Base-by-base conservation (phyloP, 345 rosid genomes). In the Dimocarpus longan region DNA sequence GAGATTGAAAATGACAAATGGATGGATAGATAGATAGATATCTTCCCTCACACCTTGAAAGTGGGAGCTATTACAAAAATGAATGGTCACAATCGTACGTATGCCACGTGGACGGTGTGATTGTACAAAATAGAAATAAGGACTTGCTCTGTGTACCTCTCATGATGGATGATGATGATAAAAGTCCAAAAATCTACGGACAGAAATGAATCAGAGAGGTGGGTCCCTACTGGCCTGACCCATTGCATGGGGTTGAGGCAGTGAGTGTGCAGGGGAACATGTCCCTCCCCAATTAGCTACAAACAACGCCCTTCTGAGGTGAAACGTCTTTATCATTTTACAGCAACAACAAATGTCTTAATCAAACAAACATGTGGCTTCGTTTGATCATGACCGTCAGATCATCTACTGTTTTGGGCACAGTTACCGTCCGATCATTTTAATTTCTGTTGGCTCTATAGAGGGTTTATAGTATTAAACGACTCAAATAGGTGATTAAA, bases 71-170 rank as follows among this genome's bases (percentile, higher is more conserved):
- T 2, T 5, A 40, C 48, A 12, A 32, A 48, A 24, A 10, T 46
- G 84, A 77, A 68, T 42, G 80, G 85, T 80, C 82, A 13, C 37
- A 16, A 71, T 80, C 80, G 21, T 56, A 39, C 28, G 1, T 13
- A 2, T 46, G 81, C 83, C 85, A 82, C 83, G 84, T 77, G 85
- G 81, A 82, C 81, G 86, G 79, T 9, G 0, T 8, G 57, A 63
- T 65, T 43, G 46, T 24, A 7, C 2, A 67, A 24, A 50, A 16
- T n/a, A 13, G 56, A 50, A 50, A 50, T 50, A 32, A 50, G 56
- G 56, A 13, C 56, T 5, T 32, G 37, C 37, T 32, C 8, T 54
- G 7, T 54, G 18, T 4, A 54, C 59, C n/a, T 18, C 59, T 0
- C 18, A 42, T 42, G 44, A 42, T 42, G 44, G 64, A 60, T 60